Evolutionary conservation across 1,139 yeast genomes (phyloP).

Genomic region (Lodderomyces elongisporus): DNA sequence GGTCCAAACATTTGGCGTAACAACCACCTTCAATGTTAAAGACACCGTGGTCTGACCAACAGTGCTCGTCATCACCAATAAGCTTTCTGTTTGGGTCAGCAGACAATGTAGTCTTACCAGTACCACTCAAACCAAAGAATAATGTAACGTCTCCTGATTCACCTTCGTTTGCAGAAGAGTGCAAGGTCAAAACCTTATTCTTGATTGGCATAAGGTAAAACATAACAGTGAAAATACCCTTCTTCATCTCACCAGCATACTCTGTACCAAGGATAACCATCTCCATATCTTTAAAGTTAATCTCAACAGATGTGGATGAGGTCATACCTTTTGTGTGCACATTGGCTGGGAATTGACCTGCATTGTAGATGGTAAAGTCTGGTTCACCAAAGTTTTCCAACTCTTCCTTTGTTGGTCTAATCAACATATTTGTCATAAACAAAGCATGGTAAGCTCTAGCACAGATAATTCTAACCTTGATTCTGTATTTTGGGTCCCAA

Average conservation of each 20-base stretch:
- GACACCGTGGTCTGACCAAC: slow-evolving; percentile 98
- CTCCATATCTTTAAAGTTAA: slow-evolving; percentile 96
- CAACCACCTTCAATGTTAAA: slow-evolving; percentile 99
- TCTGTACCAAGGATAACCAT: slow-evolving; percentile 98
- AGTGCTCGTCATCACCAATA: slow-evolving; percentile 99
- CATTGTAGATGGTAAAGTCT: slow-evolving; percentile 96
- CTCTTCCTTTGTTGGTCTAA: slow-evolving; percentile 90
- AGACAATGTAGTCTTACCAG: slow-evolving; percentile 96
- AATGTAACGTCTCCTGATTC: slow-evolving; percentile 77
- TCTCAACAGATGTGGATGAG: slow-evolving; percentile 91
- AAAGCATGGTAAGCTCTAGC: slow-evolving; percentile 98
- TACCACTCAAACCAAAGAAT: slow-evolving; percentile 96
- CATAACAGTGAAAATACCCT: slow-evolving; percentile 98
- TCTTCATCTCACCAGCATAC: slow-evolving; percentile 99
- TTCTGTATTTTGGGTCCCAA: slow-evolving; percentile 98
- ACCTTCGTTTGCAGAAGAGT: slow-evolving; percentile 95
- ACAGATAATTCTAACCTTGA: slow-evolving; percentile 94
- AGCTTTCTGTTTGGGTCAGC: slow-evolving; percentile 93
- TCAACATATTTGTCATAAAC: slow-evolving; percentile 97
- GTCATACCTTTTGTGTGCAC: slow-evolving; percentile 97
- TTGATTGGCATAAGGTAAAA: slow-evolving; percentile 97
- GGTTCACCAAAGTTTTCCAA: slow-evolving; percentile 91
- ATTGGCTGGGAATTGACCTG: slow-evolving; percentile 99
- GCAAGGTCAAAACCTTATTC: slow-evolving; percentile 87
- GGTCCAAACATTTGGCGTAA: slow-evolving; percentile 94